A percentile compares a stretch with the other conserved stretches of the same genome.
These are phyloP conservation scores for Durusdinium trenchii DNA, from an alignment of 73 alveolate genomes.

Conservation along the genomic window DNA sequence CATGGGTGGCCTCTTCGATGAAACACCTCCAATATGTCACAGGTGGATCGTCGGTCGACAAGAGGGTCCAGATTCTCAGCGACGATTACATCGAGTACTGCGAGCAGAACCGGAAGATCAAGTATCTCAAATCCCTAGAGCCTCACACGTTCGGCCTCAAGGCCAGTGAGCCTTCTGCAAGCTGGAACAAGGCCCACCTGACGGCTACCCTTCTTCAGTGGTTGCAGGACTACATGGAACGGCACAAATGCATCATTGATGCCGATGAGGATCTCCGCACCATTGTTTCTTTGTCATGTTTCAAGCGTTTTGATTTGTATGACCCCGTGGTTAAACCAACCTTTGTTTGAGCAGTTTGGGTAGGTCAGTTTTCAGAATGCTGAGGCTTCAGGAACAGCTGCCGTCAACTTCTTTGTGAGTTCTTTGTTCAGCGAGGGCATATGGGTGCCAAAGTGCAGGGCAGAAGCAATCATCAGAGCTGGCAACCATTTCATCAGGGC, in stretches of 20 bases:
- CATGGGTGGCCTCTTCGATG: background rate
- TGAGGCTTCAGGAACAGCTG: too few relatives aligned
- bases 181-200: slow-evolving; percentile 51
- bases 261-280: background rate
- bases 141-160: background rate
- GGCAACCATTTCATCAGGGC: too few relatives aligned
- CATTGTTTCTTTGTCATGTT: background rate
- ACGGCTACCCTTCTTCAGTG: background rate
- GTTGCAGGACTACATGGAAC: background rate
- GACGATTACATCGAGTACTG: background rate
- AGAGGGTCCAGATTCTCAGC: background rate
- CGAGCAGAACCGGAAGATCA: background rate
- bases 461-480: too few relatives aligned
- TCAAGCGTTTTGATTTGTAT: background rate
- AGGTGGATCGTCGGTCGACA: background rate
- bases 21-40: background rate
- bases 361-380: too few relatives aligned
- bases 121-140: background rate
- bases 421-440: too few relatives aligned
- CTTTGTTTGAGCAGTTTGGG: background rate
- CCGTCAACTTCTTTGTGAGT: too few relatives aligned
- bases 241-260: too few relatives aligned
- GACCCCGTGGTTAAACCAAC: too few relatives aligned
- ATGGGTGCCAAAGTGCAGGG: too few relatives aligned
- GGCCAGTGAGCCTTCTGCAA: background rate